phyloP scores from a whole-genome alignment of 805 yeast genomes.

The Saturnispora serradocipensis region DNA sequence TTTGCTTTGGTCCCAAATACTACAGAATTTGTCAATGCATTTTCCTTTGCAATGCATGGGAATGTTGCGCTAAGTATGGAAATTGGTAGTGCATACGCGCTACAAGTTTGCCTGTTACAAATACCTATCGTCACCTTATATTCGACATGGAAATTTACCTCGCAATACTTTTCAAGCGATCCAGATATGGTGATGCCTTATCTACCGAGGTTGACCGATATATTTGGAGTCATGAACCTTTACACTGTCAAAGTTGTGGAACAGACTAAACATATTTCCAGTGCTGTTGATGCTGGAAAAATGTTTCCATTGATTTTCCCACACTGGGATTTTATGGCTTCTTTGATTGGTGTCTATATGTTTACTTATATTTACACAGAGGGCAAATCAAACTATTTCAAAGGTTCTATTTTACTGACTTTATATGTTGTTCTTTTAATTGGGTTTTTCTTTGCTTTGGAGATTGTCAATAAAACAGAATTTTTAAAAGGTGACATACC shows the following conservation, averaged over 20 bases:
- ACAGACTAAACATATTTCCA: background rate
- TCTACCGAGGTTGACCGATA: constrained; percentile 9
- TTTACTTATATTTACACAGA: constrained; percentile 93
- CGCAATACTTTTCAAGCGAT: background rate
- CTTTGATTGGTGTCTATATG: constrained; percentile 74
- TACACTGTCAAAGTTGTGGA: background rate
- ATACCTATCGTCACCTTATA: constrained; percentile 83
- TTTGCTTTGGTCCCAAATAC: constrained; percentile 96
- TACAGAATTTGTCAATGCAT: constrained; percentile 93
- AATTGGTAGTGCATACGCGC: constrained; percentile 94
- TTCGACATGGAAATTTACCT: constrained; percentile 40
- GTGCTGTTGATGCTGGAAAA: constrained; percentile 14
- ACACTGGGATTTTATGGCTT: constrained; percentile 87
- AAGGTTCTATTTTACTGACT: constrained; percentile 80
- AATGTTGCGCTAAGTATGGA: constrained; percentile 96
- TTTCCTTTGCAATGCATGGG: constrained; percentile 92
- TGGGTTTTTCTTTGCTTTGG: constrained; percentile 68
- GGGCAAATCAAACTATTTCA: constrained; percentile 93
- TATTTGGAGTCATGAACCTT: constrained; percentile 3
- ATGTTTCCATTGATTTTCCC: constrained; percentile 86
- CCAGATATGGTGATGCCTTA: background rate
- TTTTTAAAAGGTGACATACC: background rate
- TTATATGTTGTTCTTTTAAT: constrained; percentile 64
- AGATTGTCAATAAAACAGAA: constrained; percentile 23
- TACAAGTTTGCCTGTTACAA: constrained; percentile 90